These are phyloP conservation scores for Fusarium algeriense DNA, from an alignment of 2,329 filamentous ascomycete genomes.

Conservation along the genomic window DNA sequence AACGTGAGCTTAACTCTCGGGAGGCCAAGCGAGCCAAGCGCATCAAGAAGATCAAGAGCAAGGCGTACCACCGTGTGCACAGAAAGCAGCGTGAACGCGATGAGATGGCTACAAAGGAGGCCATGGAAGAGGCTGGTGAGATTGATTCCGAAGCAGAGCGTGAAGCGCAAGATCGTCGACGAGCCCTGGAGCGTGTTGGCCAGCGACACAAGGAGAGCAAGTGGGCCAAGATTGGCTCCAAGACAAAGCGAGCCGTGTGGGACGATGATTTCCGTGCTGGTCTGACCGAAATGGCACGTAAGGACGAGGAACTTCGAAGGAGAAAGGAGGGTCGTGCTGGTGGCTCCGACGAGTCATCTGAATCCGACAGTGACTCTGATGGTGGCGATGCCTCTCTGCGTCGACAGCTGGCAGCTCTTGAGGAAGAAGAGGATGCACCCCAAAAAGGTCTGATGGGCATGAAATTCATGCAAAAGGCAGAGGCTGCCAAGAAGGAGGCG, in stretches of 20 bases:
- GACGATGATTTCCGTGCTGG: conserved; percentile 86
- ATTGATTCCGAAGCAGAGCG: conserved; percentile 75
- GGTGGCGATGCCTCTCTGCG: conserved; percentile 66
- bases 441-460: conserved; percentile 81
- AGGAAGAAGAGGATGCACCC: conserved; percentile 63
- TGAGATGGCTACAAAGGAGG: conserved; percentile 65
- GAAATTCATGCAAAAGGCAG: conserved; percentile 95
- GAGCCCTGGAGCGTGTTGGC: conserved; percentile 88
- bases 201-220: conserved; percentile 89
- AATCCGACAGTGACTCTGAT: conserved; percentile 67
- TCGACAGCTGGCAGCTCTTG: conserved; percentile 59
- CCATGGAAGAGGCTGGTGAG: conserved; percentile 67
- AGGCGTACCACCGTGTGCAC: conserved; percentile 92
- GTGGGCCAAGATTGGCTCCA: conserved; percentile 88
- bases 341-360: conserved; percentile 64
- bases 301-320: conserved; percentile 83
- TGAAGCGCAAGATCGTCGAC: conserved; percentile 75
- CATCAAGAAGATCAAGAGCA: conserved; percentile 99
- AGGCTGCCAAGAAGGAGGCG: conserved; percentile 79
- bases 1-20: conserved; percentile 86
- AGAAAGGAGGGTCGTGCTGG: conserved; percentile 79
- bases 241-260: conserved; percentile 84
- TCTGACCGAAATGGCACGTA: conserved; percentile 82
- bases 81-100: conserved; percentile 75
- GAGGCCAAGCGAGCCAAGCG: conserved; percentile 90